Base-by-base conservation (phyloP, 2,329 filamentous ascomycete species). In the Pseudogymnoascus sp. region DNA sequence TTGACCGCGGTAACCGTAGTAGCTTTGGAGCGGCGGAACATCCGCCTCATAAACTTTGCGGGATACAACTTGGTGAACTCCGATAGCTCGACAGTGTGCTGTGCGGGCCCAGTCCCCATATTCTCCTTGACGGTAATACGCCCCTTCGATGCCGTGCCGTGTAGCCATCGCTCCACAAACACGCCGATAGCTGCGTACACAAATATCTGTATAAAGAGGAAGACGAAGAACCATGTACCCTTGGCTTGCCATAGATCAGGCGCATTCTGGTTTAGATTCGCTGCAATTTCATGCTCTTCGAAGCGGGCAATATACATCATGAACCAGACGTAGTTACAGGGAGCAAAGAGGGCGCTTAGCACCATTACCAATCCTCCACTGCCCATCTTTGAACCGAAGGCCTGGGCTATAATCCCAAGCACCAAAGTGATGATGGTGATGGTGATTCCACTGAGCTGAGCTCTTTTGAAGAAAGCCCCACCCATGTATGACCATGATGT, bases 251-350 rank as follows among this genome's bases (percentile, higher is more conserved):
- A 96, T 0, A 85, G 82, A 68, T 84, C 87, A 0, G 91, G 90
- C 0, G 89, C 84, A 1, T 77, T 77, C 41, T 84, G 74, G 4
- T 83, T 70, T 2, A 96, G 77, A 66, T 90, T 84, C 0, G 88
- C 83, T 0, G 84, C 77, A 41, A 79, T 70, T 16, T 84, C 78
- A 62, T 86, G 72, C 65, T 81, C 79, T 75, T 97, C 90, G 73
- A 85, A 96, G 43, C 89, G 86, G 11, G 92, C 90, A 74, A 93
- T 83, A 66, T 88, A 83, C 16, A 89, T 85, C 62, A 87, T 81
- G 72, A 93, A 95, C 73, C 88, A 92, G 12, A 93, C 89, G 71
- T 91, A 96, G 69, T 91, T 93, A 79, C 93, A 96, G 0, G 93
- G 90, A 0, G 91, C 84, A 72, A 97, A 97, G 0, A 97, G 75